phyloP scores from a whole-genome alignment of 495 filamentous ascomycete species.

The Aspergillus baeticus region DNA sequence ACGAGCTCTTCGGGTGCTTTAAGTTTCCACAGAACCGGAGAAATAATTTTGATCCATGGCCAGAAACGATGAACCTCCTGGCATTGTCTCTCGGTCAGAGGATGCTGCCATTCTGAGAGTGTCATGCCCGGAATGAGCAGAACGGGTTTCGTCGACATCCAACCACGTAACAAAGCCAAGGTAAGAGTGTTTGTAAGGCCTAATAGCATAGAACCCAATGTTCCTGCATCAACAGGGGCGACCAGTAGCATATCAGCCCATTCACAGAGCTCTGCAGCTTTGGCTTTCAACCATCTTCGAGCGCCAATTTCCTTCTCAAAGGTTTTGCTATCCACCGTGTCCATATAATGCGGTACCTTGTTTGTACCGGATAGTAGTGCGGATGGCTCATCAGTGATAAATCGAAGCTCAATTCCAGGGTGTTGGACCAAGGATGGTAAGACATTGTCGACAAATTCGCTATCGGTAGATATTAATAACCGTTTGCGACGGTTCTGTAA shows the following conservation, averaged over 20 bases:
- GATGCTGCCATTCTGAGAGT: conserved; percentile 79
- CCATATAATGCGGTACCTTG: conserved; percentile 49
- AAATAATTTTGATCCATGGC: conserved; percentile 73
- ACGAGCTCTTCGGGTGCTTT: conserved; percentile 48
- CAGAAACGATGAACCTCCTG: conserved; percentile 76
- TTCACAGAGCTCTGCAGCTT: conserved; percentile 71
- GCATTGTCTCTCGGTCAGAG: conserved; percentile 78
- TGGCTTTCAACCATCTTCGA: conserved; percentile 46
- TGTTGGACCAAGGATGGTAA: conserved; percentile 41
- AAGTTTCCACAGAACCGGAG: conserved; percentile 73
- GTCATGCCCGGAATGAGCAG: conserved; percentile 82
- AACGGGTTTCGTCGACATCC: conserved; percentile 82
- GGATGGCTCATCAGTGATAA: conserved; percentile 48
- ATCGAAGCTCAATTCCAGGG: conserved; percentile 41
- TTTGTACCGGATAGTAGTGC: conserved; percentile 43
- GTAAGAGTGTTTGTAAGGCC: conserved; percentile 74
- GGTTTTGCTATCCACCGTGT: conserved; percentile 44
- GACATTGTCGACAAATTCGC: conserved; percentile 41
- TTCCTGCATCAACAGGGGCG: conserved; percentile 79
- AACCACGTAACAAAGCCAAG: conserved; percentile 71
- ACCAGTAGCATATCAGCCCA: conserved; percentile 87
- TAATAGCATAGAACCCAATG: conserved; percentile 77
- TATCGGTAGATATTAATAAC: conserved; percentile 44
- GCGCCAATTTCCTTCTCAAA: conserved; percentile 47
- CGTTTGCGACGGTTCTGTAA: conserved; percentile 33